Evolutionary conservation across 306 rosid species (phyloP).

Genomic region (Phaseolus lunatus): DNA sequence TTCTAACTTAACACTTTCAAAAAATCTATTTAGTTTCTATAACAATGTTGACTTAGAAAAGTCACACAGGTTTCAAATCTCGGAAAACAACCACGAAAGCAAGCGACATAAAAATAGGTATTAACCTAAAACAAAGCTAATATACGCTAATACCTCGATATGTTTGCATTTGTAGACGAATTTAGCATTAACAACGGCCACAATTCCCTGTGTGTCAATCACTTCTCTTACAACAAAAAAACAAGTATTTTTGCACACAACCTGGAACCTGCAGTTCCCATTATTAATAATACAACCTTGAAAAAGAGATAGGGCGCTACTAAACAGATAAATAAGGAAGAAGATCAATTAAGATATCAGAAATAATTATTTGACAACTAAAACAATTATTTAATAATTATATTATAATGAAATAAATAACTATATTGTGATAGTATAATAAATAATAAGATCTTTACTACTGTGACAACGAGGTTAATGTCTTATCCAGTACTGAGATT

Average conservation of each 20-base stretch:
- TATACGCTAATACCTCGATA: slow-evolving; percentile 1
- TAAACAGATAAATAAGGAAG: neutral
- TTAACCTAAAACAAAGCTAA: neutral
- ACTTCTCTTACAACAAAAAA: neutral
- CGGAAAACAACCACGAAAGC: neutral
- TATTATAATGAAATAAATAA: too few relatives aligned
- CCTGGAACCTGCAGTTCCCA: slow-evolving; percentile 11
- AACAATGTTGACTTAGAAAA: neutral
- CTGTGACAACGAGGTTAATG: too few relatives aligned
- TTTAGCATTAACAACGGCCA: neutral
- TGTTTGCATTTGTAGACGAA: slow-evolving; percentile 15
- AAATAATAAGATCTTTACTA: too few relatives aligned
- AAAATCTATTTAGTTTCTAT: neutral
- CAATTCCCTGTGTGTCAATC: neutral
- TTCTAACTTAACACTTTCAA: neutral
- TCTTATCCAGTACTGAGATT: too few relatives aligned
- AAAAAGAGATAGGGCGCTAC: neutral
- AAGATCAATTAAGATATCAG: neutral
- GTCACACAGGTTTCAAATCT: neutral
- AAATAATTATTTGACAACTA: too few relatives aligned
- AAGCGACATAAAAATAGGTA: neutral
- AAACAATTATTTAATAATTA: too few relatives aligned
- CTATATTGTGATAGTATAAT: too few relatives aligned
- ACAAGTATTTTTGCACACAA: neutral
- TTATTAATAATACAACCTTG: slow-evolving; percentile 6